These are phyloP conservation scores for Plantago major DNA, from an alignment of 257 asterid genomes.

Conservation along the genomic window DNA sequence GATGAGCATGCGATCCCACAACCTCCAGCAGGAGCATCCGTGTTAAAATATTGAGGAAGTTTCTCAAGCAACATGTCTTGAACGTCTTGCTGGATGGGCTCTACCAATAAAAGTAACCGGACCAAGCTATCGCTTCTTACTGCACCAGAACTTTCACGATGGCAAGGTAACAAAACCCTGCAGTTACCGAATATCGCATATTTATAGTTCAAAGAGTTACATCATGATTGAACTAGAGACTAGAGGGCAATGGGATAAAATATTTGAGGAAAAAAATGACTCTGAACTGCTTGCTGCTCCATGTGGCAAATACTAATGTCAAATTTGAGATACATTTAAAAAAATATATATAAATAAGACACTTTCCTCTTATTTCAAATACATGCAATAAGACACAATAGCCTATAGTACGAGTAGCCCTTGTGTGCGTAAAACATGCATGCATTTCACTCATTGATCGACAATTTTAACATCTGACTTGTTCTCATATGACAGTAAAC, in stretches of 20 bases:
- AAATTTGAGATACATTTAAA: too few relatives aligned
- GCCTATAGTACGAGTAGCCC: too few relatives aligned
- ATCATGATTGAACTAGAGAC: not conserved
- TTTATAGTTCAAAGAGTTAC: constrained; percentile 7
- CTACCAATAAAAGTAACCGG: constrained; percentile 56
- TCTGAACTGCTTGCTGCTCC: too few relatives aligned
- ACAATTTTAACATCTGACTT: too few relatives aligned
- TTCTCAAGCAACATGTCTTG: constrained; percentile 70
- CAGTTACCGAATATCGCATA: constrained; percentile 11
- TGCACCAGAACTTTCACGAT: constrained; percentile 49
- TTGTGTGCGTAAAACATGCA: too few relatives aligned
- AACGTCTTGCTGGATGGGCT: constrained; percentile 61
- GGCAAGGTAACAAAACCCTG: constrained; percentile 70
- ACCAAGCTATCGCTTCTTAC: constrained; percentile 54
- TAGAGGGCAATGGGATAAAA: not conserved
- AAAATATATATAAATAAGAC: too few relatives aligned
- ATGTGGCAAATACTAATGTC: too few relatives aligned
- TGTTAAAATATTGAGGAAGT: constrained; percentile 77
- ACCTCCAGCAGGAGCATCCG: constrained; percentile 27
- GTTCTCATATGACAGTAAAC: too few relatives aligned
- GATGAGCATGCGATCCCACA: constrained; percentile 31
- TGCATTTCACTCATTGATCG: too few relatives aligned
- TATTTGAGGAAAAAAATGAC: not conserved
- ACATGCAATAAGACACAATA: too few relatives aligned
- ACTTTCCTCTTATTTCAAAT: not conserved